Percentiles rank a stretch among this genome's conserved stretches.
These are phyloP conservation scores for Apophysomyces elegans DNA, from an alignment of 371 early-diverging fungal species.

Conservation along the genomic window DNA sequence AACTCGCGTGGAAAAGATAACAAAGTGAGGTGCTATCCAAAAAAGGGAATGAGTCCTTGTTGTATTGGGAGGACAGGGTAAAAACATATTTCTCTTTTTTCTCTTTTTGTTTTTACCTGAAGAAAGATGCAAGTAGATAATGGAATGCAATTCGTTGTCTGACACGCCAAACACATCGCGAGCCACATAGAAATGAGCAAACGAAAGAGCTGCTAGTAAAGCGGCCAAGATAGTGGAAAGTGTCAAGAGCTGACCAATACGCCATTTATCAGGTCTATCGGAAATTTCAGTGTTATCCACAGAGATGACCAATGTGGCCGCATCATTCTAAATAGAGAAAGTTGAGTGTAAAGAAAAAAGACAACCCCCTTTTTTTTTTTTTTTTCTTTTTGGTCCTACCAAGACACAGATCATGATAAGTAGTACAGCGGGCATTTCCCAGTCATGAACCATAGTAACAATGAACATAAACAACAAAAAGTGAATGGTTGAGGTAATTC, in stretches of 20 bases:
- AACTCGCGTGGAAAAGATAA: constrained; percentile 90
- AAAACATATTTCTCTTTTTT: constrained; percentile 4
- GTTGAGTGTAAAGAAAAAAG: constrained; percentile 10
- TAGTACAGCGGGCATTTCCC: constrained; percentile 81
- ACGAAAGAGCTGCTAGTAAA: constrained; percentile 76
- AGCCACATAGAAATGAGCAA: constrained; percentile 83
- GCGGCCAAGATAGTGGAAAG: constrained; percentile 77
- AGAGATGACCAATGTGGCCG: constrained; percentile 90
- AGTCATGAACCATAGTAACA: constrained; percentile 77
- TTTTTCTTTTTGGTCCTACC: constrained; percentile 28
- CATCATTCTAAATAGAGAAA: constrained; percentile 67
- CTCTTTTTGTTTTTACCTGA: constrained; percentile 52
- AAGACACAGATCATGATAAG: constrained; percentile 86
- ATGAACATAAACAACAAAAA: constrained; percentile 93
- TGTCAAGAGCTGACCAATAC: constrained; percentile 86
- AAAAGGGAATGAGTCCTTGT: neutral
- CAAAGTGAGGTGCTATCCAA: constrained; percentile 79
- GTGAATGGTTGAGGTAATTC: constrained; percentile 93
- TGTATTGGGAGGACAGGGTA: too few relatives aligned
- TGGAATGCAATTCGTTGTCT: constrained; percentile 64
- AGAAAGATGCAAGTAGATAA: constrained; percentile 92
- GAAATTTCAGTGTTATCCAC: constrained; percentile 92
- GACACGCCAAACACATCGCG: constrained; percentile 63
- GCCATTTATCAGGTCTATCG: constrained; percentile 88
- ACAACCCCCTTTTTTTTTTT: neutral